Evolutionary conservation across 352 stramenopile species (phyloP).

Genomic region (Phytophthora colocasiae): DNA sequence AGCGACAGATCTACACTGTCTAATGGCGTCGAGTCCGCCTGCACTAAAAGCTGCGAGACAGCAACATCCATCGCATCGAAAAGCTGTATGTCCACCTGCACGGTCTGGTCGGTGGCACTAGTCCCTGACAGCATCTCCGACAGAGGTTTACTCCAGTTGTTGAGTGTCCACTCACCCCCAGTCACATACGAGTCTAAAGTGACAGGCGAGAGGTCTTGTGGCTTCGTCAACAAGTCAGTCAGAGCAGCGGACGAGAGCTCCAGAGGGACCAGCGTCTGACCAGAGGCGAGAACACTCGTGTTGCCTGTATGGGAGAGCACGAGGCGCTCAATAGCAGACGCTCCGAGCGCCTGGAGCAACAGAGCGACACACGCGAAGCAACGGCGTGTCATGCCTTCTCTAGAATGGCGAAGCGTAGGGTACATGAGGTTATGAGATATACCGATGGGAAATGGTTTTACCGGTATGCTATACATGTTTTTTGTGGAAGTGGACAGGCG

Average conservation of each 20-base stretch:
- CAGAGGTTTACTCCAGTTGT: slow-evolving; percentile 36
- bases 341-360: slow-evolving; percentile 12
- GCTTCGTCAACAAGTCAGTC: slow-evolving; percentile 18
- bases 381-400: slow-evolving; percentile 19
- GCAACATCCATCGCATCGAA: slow-evolving; percentile 20
- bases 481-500: slow-evolving; percentile 26
- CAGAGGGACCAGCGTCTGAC: slow-evolving; percentile 24
- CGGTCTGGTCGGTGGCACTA: slow-evolving; percentile 8
- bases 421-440: slow-evolving; percentile 11
- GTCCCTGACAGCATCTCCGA: slow-evolving; percentile 19
- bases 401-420: slow-evolving; percentile 8
- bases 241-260: slow-evolving; percentile 28
- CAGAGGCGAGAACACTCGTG: slow-evolving; percentile 7
- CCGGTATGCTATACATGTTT: slow-evolving; percentile 12
- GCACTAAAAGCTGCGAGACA: slow-evolving; percentile 28
- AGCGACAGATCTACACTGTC: slow-evolving; percentile 26
- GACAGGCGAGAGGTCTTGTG: slow-evolving; percentile 17
- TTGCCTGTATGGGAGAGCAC: slow-evolving; percentile 38
- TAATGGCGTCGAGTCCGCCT: slow-evolving; percentile 22
- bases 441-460: background rate
- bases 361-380: slow-evolving; percentile 1
- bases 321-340: slow-evolving; percentile 25
- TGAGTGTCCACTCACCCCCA: slow-evolving; percentile 38
- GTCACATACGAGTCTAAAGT: slow-evolving; percentile 32
- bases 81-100: slow-evolving; percentile 40